These are phyloP conservation scores for Vitis hybrid DNA, from an alignment of 177 flowering plant species.

Conservation along the genomic window DNA sequence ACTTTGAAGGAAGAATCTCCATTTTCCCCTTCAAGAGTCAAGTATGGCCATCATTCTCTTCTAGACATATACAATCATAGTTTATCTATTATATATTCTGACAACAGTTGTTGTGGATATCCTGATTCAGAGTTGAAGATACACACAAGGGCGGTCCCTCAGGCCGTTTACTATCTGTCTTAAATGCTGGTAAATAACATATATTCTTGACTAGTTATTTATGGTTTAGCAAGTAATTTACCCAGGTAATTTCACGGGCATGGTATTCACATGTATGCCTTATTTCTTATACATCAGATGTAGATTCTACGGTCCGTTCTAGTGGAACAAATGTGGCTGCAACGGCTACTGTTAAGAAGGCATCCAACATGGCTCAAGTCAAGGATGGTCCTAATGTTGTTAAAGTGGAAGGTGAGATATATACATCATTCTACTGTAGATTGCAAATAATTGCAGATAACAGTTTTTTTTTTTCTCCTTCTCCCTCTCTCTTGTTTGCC, in stretches of 20 bases:
- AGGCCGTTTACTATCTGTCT: conserved; percentile 27
- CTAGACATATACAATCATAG: not conserved
- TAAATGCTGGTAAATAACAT: conserved; percentile 28
- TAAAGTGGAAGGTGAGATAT: conserved; percentile 33
- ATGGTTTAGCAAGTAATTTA: not conserved
- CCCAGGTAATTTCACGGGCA: not conserved
- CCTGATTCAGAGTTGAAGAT: conserved; percentile 35
- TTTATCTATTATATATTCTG: conserved; percentile 5
- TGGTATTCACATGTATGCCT: not conserved
- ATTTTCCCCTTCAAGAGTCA: conserved; percentile 57
- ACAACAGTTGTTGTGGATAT: conserved; percentile 1
- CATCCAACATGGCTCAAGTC: conserved; percentile 18
- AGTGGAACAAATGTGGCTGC: conserved; percentile 13
- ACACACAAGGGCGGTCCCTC: conserved; percentile 31
- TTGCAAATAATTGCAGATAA: too few species aligned
- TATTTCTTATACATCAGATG: conserved; percentile 13
- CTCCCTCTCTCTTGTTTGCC: not conserved
- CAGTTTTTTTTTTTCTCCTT: too few species aligned
- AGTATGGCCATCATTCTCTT: conserved; percentile 36
- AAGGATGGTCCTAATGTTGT: conserved; percentile 22
- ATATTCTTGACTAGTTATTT: not conserved
- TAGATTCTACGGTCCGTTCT: conserved; percentile 17
- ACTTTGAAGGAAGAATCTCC: conserved; percentile 53
- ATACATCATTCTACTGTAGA: not conserved
- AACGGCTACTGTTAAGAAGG: conserved; percentile 21